Evolutionary conservation across 495 filamentous ascomycete species (phyloP).

Genomic region (Penicillium angulare): DNA sequence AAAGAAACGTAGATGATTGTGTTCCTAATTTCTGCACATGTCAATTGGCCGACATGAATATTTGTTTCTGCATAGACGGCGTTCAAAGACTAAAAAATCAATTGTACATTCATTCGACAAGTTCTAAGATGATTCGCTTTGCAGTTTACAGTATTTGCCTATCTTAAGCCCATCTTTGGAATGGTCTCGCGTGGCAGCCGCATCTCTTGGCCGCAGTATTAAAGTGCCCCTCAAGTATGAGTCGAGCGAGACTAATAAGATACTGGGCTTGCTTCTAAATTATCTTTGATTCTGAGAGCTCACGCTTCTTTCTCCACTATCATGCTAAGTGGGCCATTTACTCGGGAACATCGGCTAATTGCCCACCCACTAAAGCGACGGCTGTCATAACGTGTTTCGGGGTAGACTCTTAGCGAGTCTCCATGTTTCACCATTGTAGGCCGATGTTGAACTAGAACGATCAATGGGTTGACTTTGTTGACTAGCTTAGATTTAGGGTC

Average conservation of each 20-base stretch:
- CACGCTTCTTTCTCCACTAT: neutral
- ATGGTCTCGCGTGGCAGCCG: too few relatives aligned
- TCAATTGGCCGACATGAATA: constrained; percentile 13
- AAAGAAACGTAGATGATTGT: constrained; percentile 59
- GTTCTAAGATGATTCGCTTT: neutral
- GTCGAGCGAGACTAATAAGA: too few relatives aligned
- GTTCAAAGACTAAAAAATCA: constrained; percentile 26
- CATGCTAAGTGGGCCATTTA: neutral
- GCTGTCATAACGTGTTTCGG: neutral
- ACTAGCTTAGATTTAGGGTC: neutral
- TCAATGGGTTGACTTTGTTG: too few relatives aligned
- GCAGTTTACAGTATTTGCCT: too few relatives aligned
- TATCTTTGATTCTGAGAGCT: too few relatives aligned
- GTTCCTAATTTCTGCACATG: constrained; percentile 18
- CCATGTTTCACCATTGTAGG: neutral
- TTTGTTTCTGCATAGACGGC: constrained; percentile 25
- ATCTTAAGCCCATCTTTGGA: neutral
- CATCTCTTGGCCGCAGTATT: too few relatives aligned
- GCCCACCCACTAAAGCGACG: too few relatives aligned
- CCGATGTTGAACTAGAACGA: neutral
- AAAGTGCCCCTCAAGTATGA: too few relatives aligned
- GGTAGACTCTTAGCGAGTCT: neutral
- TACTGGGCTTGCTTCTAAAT: too few relatives aligned
- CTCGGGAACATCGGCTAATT: neutral
- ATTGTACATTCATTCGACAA: constrained; percentile 18